These are phyloP conservation scores for Orbilia blumenaviensis DNA, from an alignment of 2,329 filamentous ascomycete genomes.

Conservation along the genomic window DNA sequence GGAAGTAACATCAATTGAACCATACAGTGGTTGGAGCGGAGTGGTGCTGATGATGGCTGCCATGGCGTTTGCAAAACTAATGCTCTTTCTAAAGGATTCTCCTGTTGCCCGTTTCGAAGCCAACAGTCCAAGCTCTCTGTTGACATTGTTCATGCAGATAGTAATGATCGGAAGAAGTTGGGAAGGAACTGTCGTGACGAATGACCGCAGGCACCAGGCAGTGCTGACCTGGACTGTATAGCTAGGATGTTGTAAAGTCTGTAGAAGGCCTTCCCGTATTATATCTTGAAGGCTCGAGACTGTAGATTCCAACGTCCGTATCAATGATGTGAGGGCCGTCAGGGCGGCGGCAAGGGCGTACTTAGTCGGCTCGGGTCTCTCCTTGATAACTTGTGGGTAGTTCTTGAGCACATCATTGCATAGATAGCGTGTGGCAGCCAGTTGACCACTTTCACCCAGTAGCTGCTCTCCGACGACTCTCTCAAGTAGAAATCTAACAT, in stretches of 20 bases:
- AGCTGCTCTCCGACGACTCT: slow-evolving; percentile 82
- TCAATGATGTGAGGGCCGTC: slow-evolving; percentile 79
- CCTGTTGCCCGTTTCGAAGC: slow-evolving; percentile 69
- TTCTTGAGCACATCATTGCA: slow-evolving; percentile 92
- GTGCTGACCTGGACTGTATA: slow-evolving; percentile 95
- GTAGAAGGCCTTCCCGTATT: slow-evolving; percentile 85
- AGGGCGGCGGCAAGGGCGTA: slow-evolving; percentile 81
- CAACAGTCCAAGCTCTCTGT: slow-evolving; percentile 82
- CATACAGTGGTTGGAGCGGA: slow-evolving; percentile 85
- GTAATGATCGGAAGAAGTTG: slow-evolving; percentile 90
- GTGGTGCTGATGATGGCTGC: slow-evolving; percentile 91
- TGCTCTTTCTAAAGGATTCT: slow-evolving; percentile 81
- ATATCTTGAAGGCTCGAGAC: slow-evolving; percentile 79
- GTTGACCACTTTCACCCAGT: slow-evolving; percentile 86
- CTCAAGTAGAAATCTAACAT: slow-evolving; percentile 83
- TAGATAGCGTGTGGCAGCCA: slow-evolving; percentile 80
- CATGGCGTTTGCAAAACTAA: slow-evolving; percentile 90
- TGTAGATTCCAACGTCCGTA: slow-evolving; percentile 82
- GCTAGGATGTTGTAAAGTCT: slow-evolving; percentile 91
- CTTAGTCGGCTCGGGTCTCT: slow-evolving; percentile 87
- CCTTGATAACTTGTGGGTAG: slow-evolving; percentile 87
- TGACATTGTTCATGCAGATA: slow-evolving; percentile 95
- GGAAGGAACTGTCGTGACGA: slow-evolving; percentile 89
- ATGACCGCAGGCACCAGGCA: slow-evolving; percentile 83
- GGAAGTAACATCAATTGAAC: slow-evolving; percentile 94